Evolutionary conservation across 2,329 filamentous ascomycete species (phyloP).

Genomic region (Fusarium kyushuense): DNA sequence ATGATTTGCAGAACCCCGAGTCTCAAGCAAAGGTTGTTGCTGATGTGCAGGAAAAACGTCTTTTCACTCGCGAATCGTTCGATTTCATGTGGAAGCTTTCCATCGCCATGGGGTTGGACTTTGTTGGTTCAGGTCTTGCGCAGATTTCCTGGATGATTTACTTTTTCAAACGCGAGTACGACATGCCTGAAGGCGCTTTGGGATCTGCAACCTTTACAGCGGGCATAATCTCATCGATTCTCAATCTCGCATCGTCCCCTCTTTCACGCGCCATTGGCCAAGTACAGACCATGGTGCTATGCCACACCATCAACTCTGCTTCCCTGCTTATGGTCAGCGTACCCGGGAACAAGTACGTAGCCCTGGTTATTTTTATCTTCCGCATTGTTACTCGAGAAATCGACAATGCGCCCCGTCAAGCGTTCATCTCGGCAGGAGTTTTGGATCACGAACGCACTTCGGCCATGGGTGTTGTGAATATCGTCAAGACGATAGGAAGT

Average conservation of each 20-base stretch:
- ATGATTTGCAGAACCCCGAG: not conserved
- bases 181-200: constrained; percentile 37
- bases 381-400: constrained; percentile 41
- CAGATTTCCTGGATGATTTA: constrained; percentile 47
- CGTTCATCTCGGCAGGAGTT: constrained; percentile 40
- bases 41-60: not conserved
- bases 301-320: constrained; percentile 41
- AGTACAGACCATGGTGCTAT: constrained; percentile 42
- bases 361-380: constrained; percentile 38
- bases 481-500: constrained; percentile 43
- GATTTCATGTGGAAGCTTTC: constrained; percentile 43
- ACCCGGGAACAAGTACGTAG: constrained; percentile 36
- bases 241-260: constrained; percentile 39
- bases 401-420: constrained; percentile 40
- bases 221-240: constrained; percentile 40
- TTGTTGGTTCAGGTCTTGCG: constrained; percentile 40
- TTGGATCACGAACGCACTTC: constrained; percentile 40
- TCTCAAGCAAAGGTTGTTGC: not conserved
- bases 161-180: constrained; percentile 42
- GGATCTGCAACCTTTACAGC: constrained; percentile 41
- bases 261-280: constrained; percentile 36
- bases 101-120: constrained; percentile 36
- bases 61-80: constrained; percentile 36
- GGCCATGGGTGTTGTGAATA: constrained; percentile 42
- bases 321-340: constrained; percentile 38